Evolutionary conservation across 2,329 filamentous ascomycete genomes (phyloP).

Genomic region (Akanthomyces uredinophilus): DNA sequence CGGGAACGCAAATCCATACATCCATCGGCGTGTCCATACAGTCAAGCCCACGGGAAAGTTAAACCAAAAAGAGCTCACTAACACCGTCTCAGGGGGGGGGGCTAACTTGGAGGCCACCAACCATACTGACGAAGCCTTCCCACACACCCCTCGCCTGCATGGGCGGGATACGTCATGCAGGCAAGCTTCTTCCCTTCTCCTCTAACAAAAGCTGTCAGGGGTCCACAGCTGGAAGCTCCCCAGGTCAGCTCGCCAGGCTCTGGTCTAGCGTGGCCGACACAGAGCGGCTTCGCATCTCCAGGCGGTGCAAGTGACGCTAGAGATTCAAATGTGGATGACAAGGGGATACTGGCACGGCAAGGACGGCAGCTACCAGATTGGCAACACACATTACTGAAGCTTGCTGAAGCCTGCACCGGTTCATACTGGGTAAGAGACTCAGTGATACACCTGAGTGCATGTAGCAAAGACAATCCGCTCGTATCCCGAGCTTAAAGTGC

Average conservation of each 20-base stretch:
- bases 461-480: no score
- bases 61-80: neutral
- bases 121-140: neutral
- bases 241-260: neutral
- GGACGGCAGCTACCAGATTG: neutral
- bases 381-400: neutral
- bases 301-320: neutral
- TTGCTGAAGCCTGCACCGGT: neutral
- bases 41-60: neutral
- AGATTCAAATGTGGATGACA: slow-evolving; percentile 1
- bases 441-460: no score
- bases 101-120: slow-evolving; percentile 4
- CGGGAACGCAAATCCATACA: slow-evolving; percentile 8
- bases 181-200: neutral
- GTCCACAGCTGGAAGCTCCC: neutral
- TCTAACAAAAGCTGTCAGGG: neutral
- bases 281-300: no score
- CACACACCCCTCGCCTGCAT: neutral
- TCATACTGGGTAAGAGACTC: neutral
- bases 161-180: slow-evolving; percentile 12
- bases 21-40: neutral
- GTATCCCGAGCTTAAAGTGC: no score
- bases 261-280: neutral
- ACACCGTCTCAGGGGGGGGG: neutral
- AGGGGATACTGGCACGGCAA: neutral